phyloP scores from a whole-genome alignment of 306 rosid genomes.

The Carpinus viminea region DNA sequence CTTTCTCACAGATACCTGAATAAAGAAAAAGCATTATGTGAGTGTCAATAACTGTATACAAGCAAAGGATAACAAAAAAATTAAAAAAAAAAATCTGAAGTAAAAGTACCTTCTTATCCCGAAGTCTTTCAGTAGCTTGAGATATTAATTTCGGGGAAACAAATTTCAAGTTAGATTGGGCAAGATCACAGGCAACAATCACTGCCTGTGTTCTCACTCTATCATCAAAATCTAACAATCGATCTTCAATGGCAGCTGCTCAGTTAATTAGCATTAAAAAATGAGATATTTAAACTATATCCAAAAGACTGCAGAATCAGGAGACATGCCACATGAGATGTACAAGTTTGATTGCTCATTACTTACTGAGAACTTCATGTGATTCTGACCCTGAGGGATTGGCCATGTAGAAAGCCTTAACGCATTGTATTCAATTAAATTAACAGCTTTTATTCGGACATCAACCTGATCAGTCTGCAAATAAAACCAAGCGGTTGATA shows the following conservation, averaged over 20 bases:
- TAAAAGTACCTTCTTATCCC: constrained; percentile 81
- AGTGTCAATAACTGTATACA: constrained; percentile 19
- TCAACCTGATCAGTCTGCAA: constrained; percentile 93
- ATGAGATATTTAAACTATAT: constrained; percentile 24
- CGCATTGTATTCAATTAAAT: constrained; percentile 80
- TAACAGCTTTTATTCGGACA: constrained; percentile 88
- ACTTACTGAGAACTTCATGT: constrained; percentile 73
- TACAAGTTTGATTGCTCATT: constrained; percentile 18
- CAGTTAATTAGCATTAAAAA: constrained; percentile 32
- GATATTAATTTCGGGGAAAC: constrained; percentile 61
- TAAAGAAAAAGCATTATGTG: constrained; percentile 15
- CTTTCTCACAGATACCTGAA: constrained; percentile 77
- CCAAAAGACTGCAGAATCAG: constrained; percentile 23
- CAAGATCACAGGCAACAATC: constrained; percentile 84
- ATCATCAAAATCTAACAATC: constrained; percentile 77
- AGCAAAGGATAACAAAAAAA: neutral
- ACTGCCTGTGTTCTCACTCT: constrained; percentile 86
- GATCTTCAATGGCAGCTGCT: constrained; percentile 78
- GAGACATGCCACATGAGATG: constrained; percentile 17
- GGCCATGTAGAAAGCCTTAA: constrained; percentile 56
- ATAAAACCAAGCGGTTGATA: constrained; percentile 23
- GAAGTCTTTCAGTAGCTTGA: constrained; percentile 71
- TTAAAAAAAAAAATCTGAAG: neutral
- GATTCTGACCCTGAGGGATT: constrained; percentile 59
- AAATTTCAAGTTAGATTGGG: constrained; percentile 52